Evolutionary conservation across 768 basidiomycete species (phyloP).

Genomic region (Pisolithus sp.): DNA sequence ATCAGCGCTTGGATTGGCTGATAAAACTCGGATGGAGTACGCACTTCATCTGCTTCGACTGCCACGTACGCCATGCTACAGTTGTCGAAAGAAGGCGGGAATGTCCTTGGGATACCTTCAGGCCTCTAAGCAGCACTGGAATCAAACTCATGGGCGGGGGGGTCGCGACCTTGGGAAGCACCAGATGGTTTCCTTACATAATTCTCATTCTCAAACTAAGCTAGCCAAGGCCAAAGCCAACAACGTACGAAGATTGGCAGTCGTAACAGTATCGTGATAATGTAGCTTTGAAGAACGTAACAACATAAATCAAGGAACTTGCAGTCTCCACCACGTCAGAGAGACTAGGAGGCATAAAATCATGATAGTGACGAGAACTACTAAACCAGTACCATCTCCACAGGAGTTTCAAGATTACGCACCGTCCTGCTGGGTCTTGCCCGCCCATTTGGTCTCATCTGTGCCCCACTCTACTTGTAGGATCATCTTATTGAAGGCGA

Average conservation of each 20-base stretch:
- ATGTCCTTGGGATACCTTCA: too few species aligned
- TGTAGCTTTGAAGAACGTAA: too few species aligned
- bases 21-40: constrained; percentile 11
- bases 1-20: too few species aligned
- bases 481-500: constrained; percentile 39
- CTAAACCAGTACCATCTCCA: too few species aligned
- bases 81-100: too few species aligned
- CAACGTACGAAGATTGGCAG: neutral
- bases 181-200: neutral
- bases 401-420: neutral
- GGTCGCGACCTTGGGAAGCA: neutral
- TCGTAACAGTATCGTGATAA: neutral
- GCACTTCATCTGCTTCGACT: constrained; percentile 65
- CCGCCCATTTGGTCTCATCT: constrained; percentile 1
- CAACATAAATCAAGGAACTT: too few species aligned
- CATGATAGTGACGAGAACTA: neutral
- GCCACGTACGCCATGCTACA: constrained; percentile 60
- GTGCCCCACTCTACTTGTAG: constrained; percentile 1
- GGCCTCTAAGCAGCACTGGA: too few species aligned
- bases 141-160: neutral
- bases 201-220: too few species aligned
- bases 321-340: too few species aligned
- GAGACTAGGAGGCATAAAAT: neutral
- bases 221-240: too few species aligned
- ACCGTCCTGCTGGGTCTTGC: neutral